phyloP scores from a whole-genome alignment of 2,329 filamentous ascomycete species.

The Stachybotrys chartarum region DNA sequence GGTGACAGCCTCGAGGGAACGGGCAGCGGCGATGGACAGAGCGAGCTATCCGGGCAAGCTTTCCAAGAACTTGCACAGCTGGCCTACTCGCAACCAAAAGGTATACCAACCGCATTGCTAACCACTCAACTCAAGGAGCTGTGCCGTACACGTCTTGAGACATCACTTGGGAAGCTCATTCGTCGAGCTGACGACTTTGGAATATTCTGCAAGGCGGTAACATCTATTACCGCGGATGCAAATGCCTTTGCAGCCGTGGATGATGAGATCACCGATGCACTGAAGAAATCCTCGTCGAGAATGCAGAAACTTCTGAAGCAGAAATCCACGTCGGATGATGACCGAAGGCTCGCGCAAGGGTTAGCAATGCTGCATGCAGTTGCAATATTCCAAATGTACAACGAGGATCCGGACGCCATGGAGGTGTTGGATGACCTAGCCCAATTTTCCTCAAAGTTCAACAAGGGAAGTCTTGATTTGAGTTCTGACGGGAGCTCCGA shows the following conservation, averaged over 20 bases:
- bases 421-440: conserved; percentile 77
- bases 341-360: conserved; percentile 45
- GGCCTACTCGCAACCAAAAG: conserved; percentile 43
- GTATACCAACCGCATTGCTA: conserved; percentile 32
- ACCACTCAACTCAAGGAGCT: conserved; percentile 47
- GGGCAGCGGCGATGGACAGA: conserved; percentile 3
- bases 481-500: conserved; percentile 55
- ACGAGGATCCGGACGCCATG: conserved; percentile 79
- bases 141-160: conserved; percentile 49
- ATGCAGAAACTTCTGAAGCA: conserved; percentile 46
- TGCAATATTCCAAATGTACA: conserved; percentile 82
- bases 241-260: conserved; percentile 38
- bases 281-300: conserved; percentile 42
- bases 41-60: conserved; percentile 17
- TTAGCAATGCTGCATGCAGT: conserved; percentile 78
- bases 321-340: conserved; percentile 24
- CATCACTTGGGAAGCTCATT: conserved; percentile 51
- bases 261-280: conserved; percentile 45
- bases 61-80: conserved; percentile 47
- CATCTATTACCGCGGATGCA: conserved; percentile 44
- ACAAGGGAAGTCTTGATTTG: conserved; percentile 36
- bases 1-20: conserved; percentile 8
- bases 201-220: conserved; percentile 46
- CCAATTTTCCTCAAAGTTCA: conserved; percentile 62
- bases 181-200: conserved; percentile 44